Percentiles rank a stretch among this genome's conserved stretches.
These are phyloP conservation scores for Colletotrichum godetiae DNA, from an alignment of 2,329 filamentous ascomycete species.

Conservation along the genomic window DNA sequence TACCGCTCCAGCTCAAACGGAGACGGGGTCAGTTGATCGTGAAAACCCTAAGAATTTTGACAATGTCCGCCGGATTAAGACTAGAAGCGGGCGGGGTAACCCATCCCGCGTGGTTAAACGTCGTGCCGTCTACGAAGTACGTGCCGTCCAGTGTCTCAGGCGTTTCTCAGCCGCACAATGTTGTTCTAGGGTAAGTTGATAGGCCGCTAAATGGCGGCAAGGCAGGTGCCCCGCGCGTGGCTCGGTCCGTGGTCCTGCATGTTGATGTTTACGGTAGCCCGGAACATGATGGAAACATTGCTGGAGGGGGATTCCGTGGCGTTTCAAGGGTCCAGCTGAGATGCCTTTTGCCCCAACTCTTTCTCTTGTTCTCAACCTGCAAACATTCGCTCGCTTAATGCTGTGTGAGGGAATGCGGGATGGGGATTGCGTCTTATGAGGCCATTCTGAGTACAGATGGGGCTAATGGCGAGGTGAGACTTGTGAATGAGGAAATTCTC, in stretches of 20 bases:
- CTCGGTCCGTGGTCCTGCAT: not conserved
- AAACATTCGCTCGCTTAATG: not conserved
- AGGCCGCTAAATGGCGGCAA: not conserved
- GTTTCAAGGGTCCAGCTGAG: not conserved
- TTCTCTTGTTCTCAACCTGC: not conserved
- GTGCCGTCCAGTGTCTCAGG: not conserved
- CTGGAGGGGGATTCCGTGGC: not conserved
- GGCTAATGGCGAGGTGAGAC: not conserved
- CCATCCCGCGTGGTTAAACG: not conserved
- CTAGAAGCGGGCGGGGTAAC: not conserved
- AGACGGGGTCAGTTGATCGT: not conserved
- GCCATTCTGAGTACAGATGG: not conserved
- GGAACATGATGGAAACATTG: not conserved
- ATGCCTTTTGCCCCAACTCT: not conserved
- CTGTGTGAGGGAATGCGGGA: not conserved
- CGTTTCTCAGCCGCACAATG: not conserved
- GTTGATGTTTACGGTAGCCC: not conserved
- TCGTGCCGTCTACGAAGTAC: not conserved
- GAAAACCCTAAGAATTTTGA: not conserved
- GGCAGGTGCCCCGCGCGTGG: not conserved
- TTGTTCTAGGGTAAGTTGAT: not conserved
- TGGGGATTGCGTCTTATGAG: not conserved
- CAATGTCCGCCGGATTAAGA: not conserved
- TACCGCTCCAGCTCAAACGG: not conserved
- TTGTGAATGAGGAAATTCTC: not conserved